phyloP scores from a whole-genome alignment of 805 yeast species.

The Metschnikowia peoriensis region DNA sequence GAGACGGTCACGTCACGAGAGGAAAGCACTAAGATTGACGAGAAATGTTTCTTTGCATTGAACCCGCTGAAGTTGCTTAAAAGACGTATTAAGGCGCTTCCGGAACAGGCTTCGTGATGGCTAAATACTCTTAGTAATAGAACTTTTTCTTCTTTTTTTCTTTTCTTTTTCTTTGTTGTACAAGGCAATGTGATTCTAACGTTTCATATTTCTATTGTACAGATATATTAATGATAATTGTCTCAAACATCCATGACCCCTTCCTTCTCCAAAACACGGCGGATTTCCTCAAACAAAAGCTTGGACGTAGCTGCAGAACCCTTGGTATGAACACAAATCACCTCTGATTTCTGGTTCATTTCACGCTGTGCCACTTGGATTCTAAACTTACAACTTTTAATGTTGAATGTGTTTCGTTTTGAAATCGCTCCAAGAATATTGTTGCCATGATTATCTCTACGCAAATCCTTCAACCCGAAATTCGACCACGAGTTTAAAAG shows the following conservation, averaged over 20 bases:
- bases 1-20: slow-evolving; percentile 51
- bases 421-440: slow-evolving; percentile 62
- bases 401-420: slow-evolving; percentile 56
- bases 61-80: slow-evolving; percentile 56
- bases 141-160: neutral
- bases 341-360: slow-evolving; percentile 45
- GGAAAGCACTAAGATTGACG: slow-evolving; percentile 61
- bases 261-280: slow-evolving; percentile 63
- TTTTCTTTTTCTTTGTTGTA: neutral
- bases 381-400: slow-evolving; percentile 63
- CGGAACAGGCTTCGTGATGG: neutral
- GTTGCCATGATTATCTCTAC: slow-evolving; percentile 40
- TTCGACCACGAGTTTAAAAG: slow-evolving; percentile 66
- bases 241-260: slow-evolving; percentile 46
- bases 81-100: slow-evolving; percentile 32
- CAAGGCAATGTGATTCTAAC: too few relatives aligned
- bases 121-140: neutral
- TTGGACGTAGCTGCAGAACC: slow-evolving; percentile 65
- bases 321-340: slow-evolving; percentile 58
- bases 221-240: neutral
- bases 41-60: slow-evolving; percentile 59
- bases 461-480: slow-evolving; percentile 62
- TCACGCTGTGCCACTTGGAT: slow-evolving; percentile 48
- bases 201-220: neutral
- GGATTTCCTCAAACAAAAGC: slow-evolving; percentile 60